These are phyloP conservation scores for Cryphonectria naterciae DNA, from an alignment of 2,329 filamentous ascomycete species.

Conservation along the genomic window DNA sequence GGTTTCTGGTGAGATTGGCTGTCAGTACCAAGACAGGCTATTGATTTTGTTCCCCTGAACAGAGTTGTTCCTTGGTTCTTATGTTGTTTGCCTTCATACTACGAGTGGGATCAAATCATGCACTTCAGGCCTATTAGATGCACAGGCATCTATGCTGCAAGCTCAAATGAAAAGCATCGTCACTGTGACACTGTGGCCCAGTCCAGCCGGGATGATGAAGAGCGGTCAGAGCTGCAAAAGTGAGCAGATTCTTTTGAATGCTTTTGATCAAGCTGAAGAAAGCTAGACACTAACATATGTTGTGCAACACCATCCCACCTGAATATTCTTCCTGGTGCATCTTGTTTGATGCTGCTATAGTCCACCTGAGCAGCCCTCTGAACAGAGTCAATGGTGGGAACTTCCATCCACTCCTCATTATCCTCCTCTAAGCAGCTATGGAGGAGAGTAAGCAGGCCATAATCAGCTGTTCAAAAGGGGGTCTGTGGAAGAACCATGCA, in stretches of 20 bases:
- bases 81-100: neutral
- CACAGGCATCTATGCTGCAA: neutral
- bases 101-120: neutral
- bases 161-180: neutral
- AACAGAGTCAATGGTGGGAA: neutral
- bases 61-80: too few species aligned
- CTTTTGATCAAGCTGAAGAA: neutral
- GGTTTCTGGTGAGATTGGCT: too few species aligned
- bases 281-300: neutral
- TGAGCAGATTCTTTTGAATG: neutral
- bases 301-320: neutral
- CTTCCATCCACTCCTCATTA: neutral
- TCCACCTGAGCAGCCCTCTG: neutral
- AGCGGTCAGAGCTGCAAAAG: neutral
- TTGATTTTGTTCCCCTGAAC: too few species aligned
- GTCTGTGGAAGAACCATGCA: neutral
- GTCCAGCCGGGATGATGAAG: neutral
- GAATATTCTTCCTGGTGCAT: neutral
- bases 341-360: neutral
- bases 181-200: neutral
- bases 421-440: neutral
- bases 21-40: too few species aligned
- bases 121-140: neutral
- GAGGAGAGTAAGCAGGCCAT: neutral
- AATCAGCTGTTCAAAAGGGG: neutral